Base-by-base conservation (phyloP, 176 grass and related monocot species). In the Aegilops sharonensis region DNA sequence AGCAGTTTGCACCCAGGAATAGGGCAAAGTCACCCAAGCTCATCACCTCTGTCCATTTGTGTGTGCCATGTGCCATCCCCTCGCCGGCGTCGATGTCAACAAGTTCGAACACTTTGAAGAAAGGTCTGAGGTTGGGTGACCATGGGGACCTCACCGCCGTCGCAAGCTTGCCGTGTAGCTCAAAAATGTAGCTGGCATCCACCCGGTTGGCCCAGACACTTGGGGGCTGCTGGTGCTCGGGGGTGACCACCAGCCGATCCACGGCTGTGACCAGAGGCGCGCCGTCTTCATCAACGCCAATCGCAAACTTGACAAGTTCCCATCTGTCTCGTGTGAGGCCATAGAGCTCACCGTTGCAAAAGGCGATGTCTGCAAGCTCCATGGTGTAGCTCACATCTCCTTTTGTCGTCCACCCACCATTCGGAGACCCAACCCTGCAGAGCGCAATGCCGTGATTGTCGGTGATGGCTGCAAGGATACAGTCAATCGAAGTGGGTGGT, bases 1-100 rank as follows among this genome's bases (percentile, higher is more conserved):
- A 75, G 42, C 72, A 18, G 21, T 43, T 47, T 48, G 72, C 24
- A 13, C 72, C 42, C 6, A 75, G 25, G 23, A 75, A 75, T 27
- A 75, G 42, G 40, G 40, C 72, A 15, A 47, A 47, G n/a, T 75
- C 70, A 11, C 70, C 70, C 70, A 73, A 73, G 70, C 70, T 45
- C 31, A 6, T 36, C 66, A 69, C 32, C 66, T 69, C 66, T 36
- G 32, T 8, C 66, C 66, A 69, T 36, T 69, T 69, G 66, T 36
- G 32, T 9, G 66, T 9, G 31, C 8, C 14, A 69, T 8, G 17
- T 43, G 70, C n/a, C 70, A 45, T 43, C 37, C 39, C 70, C 70
- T 73, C 70, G 8, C 39, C 20, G 21, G 34, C 23, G 6, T 48
- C 23, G 13, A 27, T 13, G 2, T 48, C 12, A 27, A 75, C 5